These are phyloP conservation scores for Cladosporium sp. DNA, from an alignment of 2,329 filamentous ascomycete species.

Conservation along the genomic window DNA sequence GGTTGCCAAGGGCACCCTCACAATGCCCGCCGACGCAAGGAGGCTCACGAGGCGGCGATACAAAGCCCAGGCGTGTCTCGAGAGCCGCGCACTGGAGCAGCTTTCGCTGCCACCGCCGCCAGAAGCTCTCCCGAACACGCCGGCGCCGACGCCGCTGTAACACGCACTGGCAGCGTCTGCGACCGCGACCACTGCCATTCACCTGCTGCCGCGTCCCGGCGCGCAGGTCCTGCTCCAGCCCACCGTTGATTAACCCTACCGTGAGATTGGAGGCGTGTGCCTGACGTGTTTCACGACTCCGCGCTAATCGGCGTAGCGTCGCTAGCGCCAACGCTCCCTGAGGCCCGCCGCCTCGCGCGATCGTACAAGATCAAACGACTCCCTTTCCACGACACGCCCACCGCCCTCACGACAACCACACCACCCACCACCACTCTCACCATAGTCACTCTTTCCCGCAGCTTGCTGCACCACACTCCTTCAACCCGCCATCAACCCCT, in stretches of 20 bases:
- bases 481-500: conserved; percentile 1
- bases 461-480: conserved; percentile 15
- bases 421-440: conserved; percentile 6
- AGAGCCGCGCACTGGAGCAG: neutral
- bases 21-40: conserved; percentile 12
- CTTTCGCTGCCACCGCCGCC: too few relatives aligned
- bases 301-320: neutral
- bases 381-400: neutral
- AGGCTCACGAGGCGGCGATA: conserved; percentile 3
- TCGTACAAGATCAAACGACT: neutral
- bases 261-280: conserved; percentile 11
- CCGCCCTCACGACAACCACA: conserved; percentile 2
- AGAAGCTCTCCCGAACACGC: neutral
- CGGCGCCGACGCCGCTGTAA: conserved; percentile 1
- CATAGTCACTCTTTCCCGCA: conserved; percentile 14
- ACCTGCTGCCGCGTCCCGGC: neutral
- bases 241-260: conserved; percentile 8
- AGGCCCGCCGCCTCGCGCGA: neutral
- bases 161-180: conserved; percentile 4
- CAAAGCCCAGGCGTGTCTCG: conserved; percentile 13
- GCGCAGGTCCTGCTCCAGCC: conserved; percentile 10
- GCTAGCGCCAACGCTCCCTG: conserved; percentile 7
- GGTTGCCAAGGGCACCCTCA: conserved; percentile 11
- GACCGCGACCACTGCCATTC: neutral
- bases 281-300: conserved; percentile 2